Evolutionary conservation across 768 basidiomycete genomes (phyloP), one percentile per base, ranked within the genome.

Genomic region (Russula abietina): DNA sequence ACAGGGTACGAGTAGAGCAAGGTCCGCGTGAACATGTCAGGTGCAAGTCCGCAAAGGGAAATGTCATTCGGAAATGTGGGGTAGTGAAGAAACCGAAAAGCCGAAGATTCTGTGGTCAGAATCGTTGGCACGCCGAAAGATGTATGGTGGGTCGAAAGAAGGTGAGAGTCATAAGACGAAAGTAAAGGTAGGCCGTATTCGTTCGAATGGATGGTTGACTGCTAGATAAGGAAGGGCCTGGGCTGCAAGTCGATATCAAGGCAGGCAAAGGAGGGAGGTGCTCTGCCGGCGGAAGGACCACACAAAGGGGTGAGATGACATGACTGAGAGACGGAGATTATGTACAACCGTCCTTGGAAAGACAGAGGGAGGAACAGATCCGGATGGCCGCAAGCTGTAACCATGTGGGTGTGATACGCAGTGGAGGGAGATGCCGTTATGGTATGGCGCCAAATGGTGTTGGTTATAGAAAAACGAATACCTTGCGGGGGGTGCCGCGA

Each of bases 381-480:
- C 32, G 58, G 58, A 60, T 64, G 54, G 43, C 39, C 48, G 38
- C 50, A 22, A 59, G 45, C 49, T 55, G 62, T 41, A 51, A 51
- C 63, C 63, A 64, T 64, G 59, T 64, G 63, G 63, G 33, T 55
- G 63, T 64, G 63, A 64, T 56, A 64, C 59, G 52, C 9, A 51
- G 57, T 55, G 39, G 48, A 24, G 49, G 16, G 24, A 22, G 22
- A 64, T 64, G 63, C 58, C 63, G 63, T 64, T 55, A 60, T 39
- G n/a, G 26, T 16, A 59, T 54, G 43, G 51, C 39, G 53, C 46
- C 46, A 52, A 60, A 60, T 22, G 36, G 59, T n/a, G 59, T 55
- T 56, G 46, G 38, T 55, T 56, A 33, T 55, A 26, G 60, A 49
- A 59, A 58, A 30, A 48, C 43, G 51, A 58, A 63, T 59, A 46